Percentiles rank a stretch among this genome's conserved stretches.
Conservation (phyloP, 2,329 filamentous ascomycete species). For the Aspergillus candidus region DNA sequence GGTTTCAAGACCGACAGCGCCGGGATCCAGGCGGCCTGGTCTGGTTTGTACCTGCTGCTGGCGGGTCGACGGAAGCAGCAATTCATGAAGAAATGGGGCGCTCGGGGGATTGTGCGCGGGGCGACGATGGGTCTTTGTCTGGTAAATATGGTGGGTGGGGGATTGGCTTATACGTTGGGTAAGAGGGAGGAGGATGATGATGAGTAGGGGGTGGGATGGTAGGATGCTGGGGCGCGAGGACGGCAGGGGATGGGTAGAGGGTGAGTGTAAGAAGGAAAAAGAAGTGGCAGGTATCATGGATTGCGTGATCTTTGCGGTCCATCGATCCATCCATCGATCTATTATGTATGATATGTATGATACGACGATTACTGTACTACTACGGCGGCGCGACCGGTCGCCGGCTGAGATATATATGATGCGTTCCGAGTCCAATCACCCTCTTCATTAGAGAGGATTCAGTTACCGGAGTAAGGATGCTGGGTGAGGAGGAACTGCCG, state of each 20-base stretch:
- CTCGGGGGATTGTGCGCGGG: slow-evolving; percentile 41
- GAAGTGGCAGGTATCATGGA: no score
- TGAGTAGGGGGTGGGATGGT: slow-evolving; percentile 2
- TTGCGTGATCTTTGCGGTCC: no score
- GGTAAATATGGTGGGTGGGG: slow-evolving; percentile 42
- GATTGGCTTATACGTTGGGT: slow-evolving; percentile 42
- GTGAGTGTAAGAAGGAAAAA: no score
- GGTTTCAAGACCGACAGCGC: slow-evolving; percentile 59
- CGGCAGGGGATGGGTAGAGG: no score
- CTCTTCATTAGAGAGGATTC: no score
- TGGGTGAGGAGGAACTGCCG: slow-evolving; percentile 29
- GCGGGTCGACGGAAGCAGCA: slow-evolving; percentile 51
- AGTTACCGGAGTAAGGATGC: slow-evolving; percentile 21
- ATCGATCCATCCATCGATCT: no score
- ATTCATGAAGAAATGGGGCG: slow-evolving; percentile 41
- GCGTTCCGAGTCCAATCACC: no score
- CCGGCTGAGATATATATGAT: no score
- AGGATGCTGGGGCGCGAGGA: not conserved
- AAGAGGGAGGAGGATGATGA: slow-evolving; percentile 36
- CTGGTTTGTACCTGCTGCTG: slow-evolving; percentile 58
- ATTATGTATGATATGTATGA: no score
- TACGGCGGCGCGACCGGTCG: no score
- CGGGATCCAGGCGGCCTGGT: slow-evolving; percentile 60
- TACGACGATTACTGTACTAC: no score
- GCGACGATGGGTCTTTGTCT: slow-evolving; percentile 42